Percentiles rank a stretch among this genome's conserved stretches.
These are phyloP conservation scores for Aegilops umbellulata DNA, from an alignment of 176 grass and related monocot genomes.

Conservation along the genomic window DNA sequence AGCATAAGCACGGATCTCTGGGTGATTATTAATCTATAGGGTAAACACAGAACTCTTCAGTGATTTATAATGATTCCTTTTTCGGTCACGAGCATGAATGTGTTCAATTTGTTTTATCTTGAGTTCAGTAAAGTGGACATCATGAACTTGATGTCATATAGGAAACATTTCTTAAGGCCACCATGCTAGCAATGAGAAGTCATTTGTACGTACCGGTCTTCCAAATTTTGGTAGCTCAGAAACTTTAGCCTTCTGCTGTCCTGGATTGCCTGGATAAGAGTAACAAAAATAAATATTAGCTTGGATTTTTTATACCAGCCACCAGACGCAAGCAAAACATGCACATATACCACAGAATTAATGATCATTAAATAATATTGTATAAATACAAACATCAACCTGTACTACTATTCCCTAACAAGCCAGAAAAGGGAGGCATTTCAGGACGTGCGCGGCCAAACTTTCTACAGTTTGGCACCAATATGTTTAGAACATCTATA, in stretches of 20 bases:
- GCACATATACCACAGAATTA: not conserved
- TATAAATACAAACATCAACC: not conserved
- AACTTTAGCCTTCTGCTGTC: constrained; percentile 87
- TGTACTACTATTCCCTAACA: not conserved
- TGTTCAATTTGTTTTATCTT: not conserved
- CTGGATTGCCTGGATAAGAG: constrained; percentile 69
- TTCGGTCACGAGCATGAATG: not conserved
- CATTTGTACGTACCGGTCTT: constrained; percentile 56
- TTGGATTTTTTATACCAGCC: not conserved
- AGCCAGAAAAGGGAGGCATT: not conserved
- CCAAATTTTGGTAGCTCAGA: constrained; percentile 89
- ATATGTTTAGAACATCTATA: not conserved
- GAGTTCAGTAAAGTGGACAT: not conserved
- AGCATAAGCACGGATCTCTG: not conserved
- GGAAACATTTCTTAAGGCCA: not conserved
- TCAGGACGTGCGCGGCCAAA: not conserved
- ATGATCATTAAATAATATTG: not conserved
- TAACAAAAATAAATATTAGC: not conserved
- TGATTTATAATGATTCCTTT: too few relatives aligned
- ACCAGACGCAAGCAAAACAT: not conserved
- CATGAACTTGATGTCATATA: not conserved
- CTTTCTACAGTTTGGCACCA: not conserved
- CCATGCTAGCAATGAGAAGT: not conserved
- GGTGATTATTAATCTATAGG: not conserved
- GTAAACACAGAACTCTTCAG: not conserved